These are phyloP conservation scores for Penicillium lagena DNA, from an alignment of 495 filamentous ascomycete genomes.

Conservation along the genomic window DNA sequence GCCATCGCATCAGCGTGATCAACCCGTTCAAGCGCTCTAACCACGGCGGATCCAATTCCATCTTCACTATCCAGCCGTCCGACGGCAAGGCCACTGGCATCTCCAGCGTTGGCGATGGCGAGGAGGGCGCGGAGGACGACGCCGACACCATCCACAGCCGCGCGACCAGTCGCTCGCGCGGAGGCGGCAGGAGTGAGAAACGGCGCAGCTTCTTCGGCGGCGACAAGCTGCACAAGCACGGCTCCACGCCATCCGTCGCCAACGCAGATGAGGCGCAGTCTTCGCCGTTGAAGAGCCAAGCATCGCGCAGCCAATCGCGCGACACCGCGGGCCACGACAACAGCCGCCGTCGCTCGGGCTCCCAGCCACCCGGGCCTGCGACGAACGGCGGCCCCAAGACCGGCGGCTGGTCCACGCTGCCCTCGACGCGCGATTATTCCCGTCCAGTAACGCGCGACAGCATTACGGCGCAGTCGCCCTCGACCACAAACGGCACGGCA, in stretches of 20 bases:
- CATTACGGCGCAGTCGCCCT: slow-evolving; percentile 3
- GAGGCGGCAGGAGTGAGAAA: slow-evolving; percentile 25
- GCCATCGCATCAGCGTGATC: slow-evolving; percentile 42
- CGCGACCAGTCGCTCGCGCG: slow-evolving; percentile 32
- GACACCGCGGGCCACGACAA: slow-evolving; percentile 24
- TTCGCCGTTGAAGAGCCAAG: slow-evolving; percentile 17
- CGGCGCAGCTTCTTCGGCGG: slow-evolving; percentile 39
- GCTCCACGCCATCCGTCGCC: slow-evolving; percentile 27
- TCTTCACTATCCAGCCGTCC: slow-evolving; percentile 26
- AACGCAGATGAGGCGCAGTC: slow-evolving; percentile 18
- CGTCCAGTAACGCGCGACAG: slow-evolving; percentile 31
- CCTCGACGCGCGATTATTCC: slow-evolving; percentile 30
- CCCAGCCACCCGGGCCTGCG: slow-evolving; percentile 9
- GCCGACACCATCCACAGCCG: slow-evolving; percentile 39
- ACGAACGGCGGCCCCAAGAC: slow-evolving; percentile 7
- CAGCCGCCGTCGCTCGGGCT: slow-evolving; percentile 23
- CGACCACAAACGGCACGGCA: no score
- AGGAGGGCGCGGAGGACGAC: slow-evolving; percentile 31
- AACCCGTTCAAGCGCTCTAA: slow-evolving; percentile 39
- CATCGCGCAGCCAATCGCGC: slow-evolving; percentile 25
- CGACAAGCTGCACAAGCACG: slow-evolving; percentile 29
- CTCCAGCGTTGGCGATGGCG: background rate
- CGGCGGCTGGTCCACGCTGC: slow-evolving; percentile 35
- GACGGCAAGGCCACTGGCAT: slow-evolving; percentile 18
- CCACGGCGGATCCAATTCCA: slow-evolving; percentile 29